Percentiles rank a stretch among this genome's conserved stretches.
These are phyloP conservation scores for Raffaelea arxii DNA, from an alignment of 2,329 filamentous ascomycete genomes.

Conservation along the genomic window DNA sequence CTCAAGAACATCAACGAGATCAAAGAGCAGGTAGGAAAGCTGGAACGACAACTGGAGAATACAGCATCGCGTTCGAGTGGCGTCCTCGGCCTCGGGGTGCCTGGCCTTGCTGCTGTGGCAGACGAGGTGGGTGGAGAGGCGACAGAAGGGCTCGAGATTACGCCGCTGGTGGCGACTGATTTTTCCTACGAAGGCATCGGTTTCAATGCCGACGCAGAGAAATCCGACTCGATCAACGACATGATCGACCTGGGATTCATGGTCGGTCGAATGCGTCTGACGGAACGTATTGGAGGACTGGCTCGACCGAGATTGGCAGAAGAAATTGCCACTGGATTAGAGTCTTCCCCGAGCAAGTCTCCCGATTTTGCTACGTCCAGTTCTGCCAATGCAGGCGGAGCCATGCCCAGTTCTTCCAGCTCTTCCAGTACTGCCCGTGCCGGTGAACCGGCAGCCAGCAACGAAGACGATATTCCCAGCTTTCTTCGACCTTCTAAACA, in stretches of 20 bases:
- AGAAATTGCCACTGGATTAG: constrained; percentile 39
- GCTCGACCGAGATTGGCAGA: constrained; percentile 61
- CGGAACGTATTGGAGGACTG: constrained; percentile 64
- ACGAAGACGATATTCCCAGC: too few species aligned
- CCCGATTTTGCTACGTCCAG: background rate
- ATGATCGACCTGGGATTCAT: constrained; percentile 62
- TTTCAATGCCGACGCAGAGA: constrained; percentile 36
- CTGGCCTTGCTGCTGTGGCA: constrained; percentile 46
- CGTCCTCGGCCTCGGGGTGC: constrained; percentile 34
- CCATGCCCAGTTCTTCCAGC: too few species aligned
- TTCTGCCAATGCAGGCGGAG: too few species aligned
- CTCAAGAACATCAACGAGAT: constrained; percentile 65
- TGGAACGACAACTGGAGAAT: constrained; percentile 60
- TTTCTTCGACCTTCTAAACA: too few species aligned
- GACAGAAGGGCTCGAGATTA: constrained; percentile 1
- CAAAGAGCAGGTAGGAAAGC: constrained; percentile 66
- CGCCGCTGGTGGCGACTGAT: background rate
- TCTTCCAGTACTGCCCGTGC: too few species aligned
- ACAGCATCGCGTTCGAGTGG: constrained; percentile 37
- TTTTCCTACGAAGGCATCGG: constrained; percentile 42
- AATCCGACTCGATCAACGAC: constrained; percentile 38
- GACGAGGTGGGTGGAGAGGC: too few species aligned
- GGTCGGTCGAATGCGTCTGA: constrained; percentile 63
- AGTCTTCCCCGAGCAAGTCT: background rate
- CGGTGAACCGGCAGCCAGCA: too few species aligned